Evolutionary conservation across 2,329 filamentous ascomycete species (phyloP), one percentile per base, ranked within the genome.

Genomic region (Penicillium concentricum): DNA sequence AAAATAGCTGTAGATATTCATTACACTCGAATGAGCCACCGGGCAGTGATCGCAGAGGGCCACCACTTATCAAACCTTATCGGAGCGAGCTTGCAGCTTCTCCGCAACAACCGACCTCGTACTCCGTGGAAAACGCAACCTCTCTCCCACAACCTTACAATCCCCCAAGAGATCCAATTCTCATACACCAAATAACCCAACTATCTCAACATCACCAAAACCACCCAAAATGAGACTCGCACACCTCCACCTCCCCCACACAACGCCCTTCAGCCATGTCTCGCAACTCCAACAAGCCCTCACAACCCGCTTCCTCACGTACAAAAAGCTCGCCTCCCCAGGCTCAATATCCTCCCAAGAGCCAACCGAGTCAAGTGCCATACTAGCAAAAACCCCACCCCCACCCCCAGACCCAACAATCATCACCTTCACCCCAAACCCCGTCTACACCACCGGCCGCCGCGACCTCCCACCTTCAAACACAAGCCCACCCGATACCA

Each of bases 401-500:
- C 61, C 76, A 5, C 73, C 82, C 9, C 88, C 88, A 1, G 78
- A 80, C 15, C 90, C 91, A 26, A 86, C 84, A 32, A 81, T 97
- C 62, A 81, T 97, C 61, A 92, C 91, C 61, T 94, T 96, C 74
- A 87, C 90, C 52, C 89, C 92, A 46, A 78, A 82, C 34, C 91
- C 92, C 1, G 91, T 92, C 45, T 97, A 94, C 76, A 97, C 93
- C 15, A 89, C 92, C 62, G 94, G 94, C 53, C 88, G 93, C 6
- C 89, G 94, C 32, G 92, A 97, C 54, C 72, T 79, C 4, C 72
- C 74, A 9, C 74, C 76, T 1, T 71, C 74, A n/a, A 73, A 70
- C 58, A 71, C 69, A 51, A 68, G 61, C 44, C 66, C 66, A 12
- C 60, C 60, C 41, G 61, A 58, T 43, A 56, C 28, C 70, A 73